Percentiles rank a stretch among this genome's conserved stretches.
Evolutionary conservation across 495 filamentous ascomycete genomes (phyloP).

Genomic region (Hypomontagnella submonticulosa): DNA sequence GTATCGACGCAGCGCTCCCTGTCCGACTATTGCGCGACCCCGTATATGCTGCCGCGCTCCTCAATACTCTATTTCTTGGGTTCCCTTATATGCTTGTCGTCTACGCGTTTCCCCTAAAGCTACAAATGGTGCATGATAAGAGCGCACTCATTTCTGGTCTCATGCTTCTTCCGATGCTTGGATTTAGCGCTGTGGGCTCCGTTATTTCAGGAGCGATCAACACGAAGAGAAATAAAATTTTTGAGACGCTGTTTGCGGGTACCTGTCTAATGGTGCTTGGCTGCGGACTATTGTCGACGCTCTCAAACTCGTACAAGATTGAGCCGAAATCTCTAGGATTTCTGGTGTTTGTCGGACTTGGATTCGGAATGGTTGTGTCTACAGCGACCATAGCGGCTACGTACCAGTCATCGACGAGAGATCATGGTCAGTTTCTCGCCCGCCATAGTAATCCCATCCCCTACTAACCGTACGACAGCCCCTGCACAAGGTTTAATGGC

Average conservation of each 20-base stretch:
- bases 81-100: conserved; percentile 67
- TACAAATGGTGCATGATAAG: conserved; percentile 66
- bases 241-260: conserved; percentile 51
- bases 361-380: conserved; percentile 56
- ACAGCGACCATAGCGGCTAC: conserved; percentile 51
- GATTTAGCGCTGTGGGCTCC: conserved; percentile 59
- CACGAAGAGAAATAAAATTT: conserved; percentile 46
- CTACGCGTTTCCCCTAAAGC: conserved; percentile 67
- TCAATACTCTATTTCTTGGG: conserved; percentile 60
- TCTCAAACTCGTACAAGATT: conserved; percentile 40
- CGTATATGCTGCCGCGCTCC: conserved; percentile 54
- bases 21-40: conserved; percentile 54
- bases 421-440: conserved; percentile 50
- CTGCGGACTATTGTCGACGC: conserved; percentile 52
- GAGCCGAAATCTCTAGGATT: conserved; percentile 57
- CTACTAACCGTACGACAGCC: conserved; percentile 45
- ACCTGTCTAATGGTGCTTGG: conserved; percentile 52
- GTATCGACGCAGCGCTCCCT: conserved; percentile 56
- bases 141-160: conserved; percentile 63
- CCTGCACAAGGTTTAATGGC: conserved; percentile 63
- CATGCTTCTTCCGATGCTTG: conserved; percentile 68
- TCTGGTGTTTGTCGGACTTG: conserved; percentile 57
- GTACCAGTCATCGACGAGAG: conserved; percentile 48
- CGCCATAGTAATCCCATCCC: background rate
- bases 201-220: conserved; percentile 54